Evolutionary conservation across 306 rosid species (phyloP).

Genomic region (Datisca glomerata): DNA sequence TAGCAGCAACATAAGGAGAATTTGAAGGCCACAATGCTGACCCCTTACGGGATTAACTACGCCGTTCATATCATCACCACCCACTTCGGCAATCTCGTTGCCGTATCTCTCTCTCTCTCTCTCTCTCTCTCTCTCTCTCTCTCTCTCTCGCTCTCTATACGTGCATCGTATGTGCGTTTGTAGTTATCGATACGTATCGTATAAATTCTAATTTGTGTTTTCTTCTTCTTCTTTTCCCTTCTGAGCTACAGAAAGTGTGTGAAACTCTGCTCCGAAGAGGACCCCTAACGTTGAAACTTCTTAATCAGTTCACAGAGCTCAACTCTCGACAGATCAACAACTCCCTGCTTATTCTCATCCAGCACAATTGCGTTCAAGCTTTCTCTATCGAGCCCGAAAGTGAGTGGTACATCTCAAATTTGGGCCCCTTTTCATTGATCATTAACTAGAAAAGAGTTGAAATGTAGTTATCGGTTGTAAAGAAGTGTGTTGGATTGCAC

Average conservation of each 20-base stretch:
- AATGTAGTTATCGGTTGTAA: no score
- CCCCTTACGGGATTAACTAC: constrained; percentile 48
- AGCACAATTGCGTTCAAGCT: constrained; percentile 81
- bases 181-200: neutral
- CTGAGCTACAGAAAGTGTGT: constrained; percentile 58
- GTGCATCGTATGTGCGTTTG: neutral
- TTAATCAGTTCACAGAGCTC: constrained; percentile 53
- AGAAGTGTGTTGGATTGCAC: no score
- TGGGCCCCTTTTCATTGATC: no score
- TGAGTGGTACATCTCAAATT: no score
- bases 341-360: constrained; percentile 73
- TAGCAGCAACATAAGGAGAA: no score
- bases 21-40: constrained; percentile 23
- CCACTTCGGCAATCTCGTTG: constrained; percentile 76
- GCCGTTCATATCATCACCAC: constrained; percentile 61
- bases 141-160: no score
- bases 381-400: constrained; percentile 19
- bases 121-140: constrained; percentile 5
- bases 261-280: constrained; percentile 50
- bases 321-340: constrained; percentile 50
- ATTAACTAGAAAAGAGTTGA: no score
- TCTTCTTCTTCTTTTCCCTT: neutral
- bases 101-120: constrained; percentile 29
- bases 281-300: constrained; percentile 27
- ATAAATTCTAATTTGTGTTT: neutral